Percentiles rank a stretch among this genome's conserved stretches.
Evolutionary conservation across 306 rosid species (phyloP).

Genomic region (Prunus armeniaca): DNA sequence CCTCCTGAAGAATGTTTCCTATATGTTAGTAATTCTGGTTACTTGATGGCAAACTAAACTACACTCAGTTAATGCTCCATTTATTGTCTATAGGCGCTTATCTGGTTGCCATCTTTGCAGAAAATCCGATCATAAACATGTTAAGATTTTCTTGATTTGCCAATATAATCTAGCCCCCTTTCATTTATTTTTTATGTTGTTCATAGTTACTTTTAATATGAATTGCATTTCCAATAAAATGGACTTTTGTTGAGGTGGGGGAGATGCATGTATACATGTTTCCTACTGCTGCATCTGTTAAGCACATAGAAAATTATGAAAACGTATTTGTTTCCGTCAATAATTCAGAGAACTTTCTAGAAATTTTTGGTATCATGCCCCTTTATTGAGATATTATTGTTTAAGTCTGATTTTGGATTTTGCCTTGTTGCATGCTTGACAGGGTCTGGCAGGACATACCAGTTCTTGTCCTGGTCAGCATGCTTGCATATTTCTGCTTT

Average conservation of each 20-base stretch:
- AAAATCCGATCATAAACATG: not conserved
- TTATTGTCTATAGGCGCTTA: not conserved
- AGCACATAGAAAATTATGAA: not conserved
- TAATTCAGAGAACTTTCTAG: not conserved
- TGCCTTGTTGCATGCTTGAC: constrained; percentile 29
- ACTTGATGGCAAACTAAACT: not conserved
- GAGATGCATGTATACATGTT: not conserved
- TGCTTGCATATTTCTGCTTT: constrained; percentile 92
- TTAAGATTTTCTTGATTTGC: not conserved
- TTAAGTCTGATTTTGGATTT: not conserved
- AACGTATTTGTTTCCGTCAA: not conserved
- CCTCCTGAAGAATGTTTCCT: not conserved
- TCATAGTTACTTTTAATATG: not conserved
- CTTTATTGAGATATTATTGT: not conserved
- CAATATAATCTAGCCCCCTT: no score
- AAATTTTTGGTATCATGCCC: not conserved
- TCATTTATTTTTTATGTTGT: not conserved
- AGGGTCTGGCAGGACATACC: constrained; percentile 85
- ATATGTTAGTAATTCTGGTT: not conserved
- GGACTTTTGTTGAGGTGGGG: not conserved
- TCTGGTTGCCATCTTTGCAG: not conserved
- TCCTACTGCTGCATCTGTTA: not conserved
- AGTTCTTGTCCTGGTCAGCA: constrained; percentile 80
- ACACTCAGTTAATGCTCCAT: not conserved
- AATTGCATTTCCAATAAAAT: not conserved